A percentile compares a stretch with the other conserved stretches of the same genome.
These are phyloP conservation scores for Rhynchosporium agropyri DNA, from an alignment of 2,329 filamentous ascomycete genomes.

Conservation along the genomic window DNA sequence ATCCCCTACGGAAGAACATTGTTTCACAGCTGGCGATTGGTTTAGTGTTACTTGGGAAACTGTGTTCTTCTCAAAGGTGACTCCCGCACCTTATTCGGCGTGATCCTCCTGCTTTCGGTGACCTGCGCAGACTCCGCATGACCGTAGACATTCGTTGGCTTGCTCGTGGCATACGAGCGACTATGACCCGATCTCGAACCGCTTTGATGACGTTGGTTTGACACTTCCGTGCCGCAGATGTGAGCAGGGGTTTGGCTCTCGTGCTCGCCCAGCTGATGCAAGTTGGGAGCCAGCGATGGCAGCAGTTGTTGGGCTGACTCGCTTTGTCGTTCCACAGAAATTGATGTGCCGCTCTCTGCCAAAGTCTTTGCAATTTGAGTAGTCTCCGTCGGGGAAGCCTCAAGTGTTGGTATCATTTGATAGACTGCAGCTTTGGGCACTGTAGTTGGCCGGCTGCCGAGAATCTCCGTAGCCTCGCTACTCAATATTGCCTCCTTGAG, in stretches of 20 bases:
- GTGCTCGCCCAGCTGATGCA: constrained; percentile 2
- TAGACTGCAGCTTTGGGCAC: neutral
- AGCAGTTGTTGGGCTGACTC: neutral
- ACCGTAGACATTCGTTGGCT: neutral
- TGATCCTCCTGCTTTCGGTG: constrained; percentile 6
- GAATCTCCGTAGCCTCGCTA: constrained; percentile 2
- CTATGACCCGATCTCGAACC: neutral
- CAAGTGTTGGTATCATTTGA: neutral
- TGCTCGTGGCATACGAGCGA: constrained; percentile 1
- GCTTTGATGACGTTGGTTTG: neutral
- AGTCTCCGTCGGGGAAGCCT: neutral
- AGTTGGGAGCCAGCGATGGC: neutral
- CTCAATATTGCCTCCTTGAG: constrained; percentile 4
- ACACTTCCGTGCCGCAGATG: constrained; percentile 5
- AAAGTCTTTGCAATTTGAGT: constrained; percentile 7
- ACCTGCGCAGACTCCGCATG: constrained; percentile 1
- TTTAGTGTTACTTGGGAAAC: neutral
- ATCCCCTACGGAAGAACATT: neutral
- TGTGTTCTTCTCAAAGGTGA: constrained; percentile 3
- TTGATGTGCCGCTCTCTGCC: neutral
- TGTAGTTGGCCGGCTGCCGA: neutral
- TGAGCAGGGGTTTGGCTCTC: constrained; percentile 10
- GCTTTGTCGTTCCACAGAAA: constrained; percentile 8
- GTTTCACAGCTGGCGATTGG: neutral
- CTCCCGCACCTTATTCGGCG: neutral